Evolutionary conservation across 305 asterid species (phyloP), one percentile per base, ranked within the genome.

Genomic region (Nicotiana rustica): DNA sequence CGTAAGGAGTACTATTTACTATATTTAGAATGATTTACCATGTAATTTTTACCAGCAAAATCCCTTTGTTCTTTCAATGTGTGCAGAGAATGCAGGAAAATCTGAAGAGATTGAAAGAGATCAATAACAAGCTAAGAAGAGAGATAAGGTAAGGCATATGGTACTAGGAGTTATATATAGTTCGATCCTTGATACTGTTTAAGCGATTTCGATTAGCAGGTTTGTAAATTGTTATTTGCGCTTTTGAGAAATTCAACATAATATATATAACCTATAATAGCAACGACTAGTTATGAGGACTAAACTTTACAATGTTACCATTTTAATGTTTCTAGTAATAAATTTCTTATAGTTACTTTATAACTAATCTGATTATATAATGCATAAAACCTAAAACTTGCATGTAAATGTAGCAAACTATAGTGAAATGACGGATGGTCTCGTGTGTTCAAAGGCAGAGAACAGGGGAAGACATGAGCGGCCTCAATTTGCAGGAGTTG

Each of bases 401-500:
- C 5, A 35, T 35, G 38, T 35, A 35, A 68, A 68, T 68, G 14
- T 8, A 68, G 77, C 56, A 68, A 25, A 38, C 12, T 0, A 10
- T 69, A 71, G 19, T 70, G 19, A 71, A 71, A 71, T 71, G 38
- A 0, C 13, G 25, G 41, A 73, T 73, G 41, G 3, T 73, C 0
- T 13, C 14, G 62, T 73, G 41, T 73, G 47, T 55, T 12, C 8
- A 29, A 68, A 86, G 91, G 85, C 87, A 83, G 75, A 85, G 89
- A 82, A 82, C 73, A 82, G 89, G 89, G 18, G 87, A 88, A 77
- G 89, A 88, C 65, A 70, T 85, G 82, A 82, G 84, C 38, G 91
- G 84, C 19, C 86, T 88, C 47, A 84, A 66, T 82, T 83, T 85
- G 86, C 79, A 85, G 33, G 82, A 88, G 57, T 79, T 86, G 57